These are phyloP conservation scores for Fusarium oligoseptatum DNA, from an alignment of 2,329 filamentous ascomycete species.

Conservation along the genomic window DNA sequence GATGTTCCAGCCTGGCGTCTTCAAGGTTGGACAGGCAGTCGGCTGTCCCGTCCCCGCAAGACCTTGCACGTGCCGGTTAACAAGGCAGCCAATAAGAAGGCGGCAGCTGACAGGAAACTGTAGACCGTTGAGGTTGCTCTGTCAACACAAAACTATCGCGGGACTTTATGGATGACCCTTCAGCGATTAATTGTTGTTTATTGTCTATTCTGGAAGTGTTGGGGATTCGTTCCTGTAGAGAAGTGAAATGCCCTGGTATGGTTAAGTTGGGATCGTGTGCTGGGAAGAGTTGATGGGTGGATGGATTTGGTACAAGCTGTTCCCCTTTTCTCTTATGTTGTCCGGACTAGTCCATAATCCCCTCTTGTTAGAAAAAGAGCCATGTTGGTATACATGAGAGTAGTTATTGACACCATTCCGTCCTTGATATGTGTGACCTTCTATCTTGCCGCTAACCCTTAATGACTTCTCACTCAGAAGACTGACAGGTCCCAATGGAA, in stretches of 20 bases:
- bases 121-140: background rate
- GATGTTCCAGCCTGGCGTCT: background rate
- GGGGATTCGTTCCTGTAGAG: background rate
- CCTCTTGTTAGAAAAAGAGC: background rate
- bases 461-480: background rate
- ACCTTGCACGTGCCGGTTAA: background rate
- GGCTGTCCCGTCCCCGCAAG: background rate
- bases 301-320: background rate
- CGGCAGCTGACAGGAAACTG: background rate
- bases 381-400: background rate
- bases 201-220: background rate
- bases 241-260: background rate
- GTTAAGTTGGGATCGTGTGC: background rate
- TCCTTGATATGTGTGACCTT: background rate
- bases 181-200: background rate
- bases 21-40: background rate
- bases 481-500: background rate
- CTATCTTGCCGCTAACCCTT: background rate
- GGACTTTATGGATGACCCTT: background rate
- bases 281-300: background rate
- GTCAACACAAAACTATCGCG: background rate
- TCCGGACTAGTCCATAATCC: background rate
- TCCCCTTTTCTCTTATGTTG: background rate
- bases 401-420: background rate
- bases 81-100: background rate